Evolutionary conservation across 148 eudicot genomes (phyloP), one percentile per base, ranked within the genome.

Genomic region (Linanthus parryae): DNA sequence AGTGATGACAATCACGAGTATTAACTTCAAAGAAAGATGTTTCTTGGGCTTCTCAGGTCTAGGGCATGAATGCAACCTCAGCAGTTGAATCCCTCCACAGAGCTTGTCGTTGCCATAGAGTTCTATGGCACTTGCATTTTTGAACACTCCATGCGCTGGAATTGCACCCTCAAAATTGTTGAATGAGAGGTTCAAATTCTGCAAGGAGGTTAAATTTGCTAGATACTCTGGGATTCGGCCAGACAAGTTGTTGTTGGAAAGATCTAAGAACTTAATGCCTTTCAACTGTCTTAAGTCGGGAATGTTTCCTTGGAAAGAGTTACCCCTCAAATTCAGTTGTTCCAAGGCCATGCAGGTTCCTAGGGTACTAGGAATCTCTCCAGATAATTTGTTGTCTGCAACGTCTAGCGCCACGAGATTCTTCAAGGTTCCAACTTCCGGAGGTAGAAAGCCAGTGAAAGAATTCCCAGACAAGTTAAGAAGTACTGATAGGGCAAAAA

Each of bases 61-160:
- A n/a, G n/a, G 12, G n/a, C 59, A 21, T 24, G 2, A 30, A 19
- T 18, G 4, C 43, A 39, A 49, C 79, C 69, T 14, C 47, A 20
- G 18, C 20, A 51, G 25, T 52, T 25, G 34, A 41, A 24, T n/a
- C n/a, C n/a, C n/a, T n/a, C n/a, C n/a, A 21, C 73, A 67, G 20
- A 83, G 67, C 28, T 62, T 68, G 4, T 65, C 71, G 55, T 81
- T 77, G 30, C 80, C 77, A 52, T 74, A 59, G 26, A 82, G 34
- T 8, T 67, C 11, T 46, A 66, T 61, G 24, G 11, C 40, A 0
- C 71, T 44, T 52, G 47, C 63, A 56, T 67, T 68, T 40, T 38
- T 5, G 23, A 82, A 82, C 16, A 71, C 43, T 30, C 82, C 82
- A 7, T 54, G 53, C 34, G 41, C 33, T 1, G 88, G 84, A 33